Percentiles rank a stretch among this genome's conserved stretches.
Evolutionary conservation across 2,329 filamentous ascomycete genomes (phyloP).

Genomic region (Colletotrichum tamarilloi): DNA sequence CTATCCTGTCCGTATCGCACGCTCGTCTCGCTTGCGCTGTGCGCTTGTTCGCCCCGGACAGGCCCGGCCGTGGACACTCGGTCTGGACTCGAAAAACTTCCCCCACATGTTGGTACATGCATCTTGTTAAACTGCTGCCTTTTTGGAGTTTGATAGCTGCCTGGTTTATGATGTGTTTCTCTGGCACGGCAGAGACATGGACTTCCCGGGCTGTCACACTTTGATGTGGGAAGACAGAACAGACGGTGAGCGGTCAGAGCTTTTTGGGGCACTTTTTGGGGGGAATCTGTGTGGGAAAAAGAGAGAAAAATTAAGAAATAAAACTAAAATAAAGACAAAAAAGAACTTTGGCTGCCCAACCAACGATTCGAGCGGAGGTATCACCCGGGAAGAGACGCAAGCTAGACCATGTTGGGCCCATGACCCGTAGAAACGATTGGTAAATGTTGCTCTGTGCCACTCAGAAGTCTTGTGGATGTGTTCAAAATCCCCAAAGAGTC

Average conservation of each 20-base stretch:
- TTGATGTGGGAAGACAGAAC: background rate
- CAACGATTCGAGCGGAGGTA: background rate
- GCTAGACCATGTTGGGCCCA: constrained; percentile 1
- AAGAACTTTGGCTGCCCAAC: background rate
- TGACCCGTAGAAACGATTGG: constrained; percentile 3
- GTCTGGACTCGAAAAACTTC: background rate
- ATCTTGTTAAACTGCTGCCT: constrained; percentile 14
- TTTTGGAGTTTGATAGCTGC: constrained; percentile 5
- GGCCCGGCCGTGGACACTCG: background rate
- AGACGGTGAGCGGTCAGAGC: background rate
- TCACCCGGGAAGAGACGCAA: background rate
- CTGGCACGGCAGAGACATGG: background rate
- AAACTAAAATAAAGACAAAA: background rate
- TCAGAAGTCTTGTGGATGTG: background rate
- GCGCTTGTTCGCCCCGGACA: background rate
- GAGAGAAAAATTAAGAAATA: background rate
- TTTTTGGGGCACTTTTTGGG: background rate
- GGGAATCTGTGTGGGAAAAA: background rate
- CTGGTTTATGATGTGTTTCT: background rate
- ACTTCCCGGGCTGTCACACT: background rate
- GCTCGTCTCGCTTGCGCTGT: background rate
- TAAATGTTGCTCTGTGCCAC: background rate
- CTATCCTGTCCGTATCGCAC: constrained; percentile 1
- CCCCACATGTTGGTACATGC: background rate
- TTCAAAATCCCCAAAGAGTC: background rate